These are phyloP conservation scores for Turritis glabra DNA, from an alignment of 345 rosid genomes.

Conservation along the genomic window DNA sequence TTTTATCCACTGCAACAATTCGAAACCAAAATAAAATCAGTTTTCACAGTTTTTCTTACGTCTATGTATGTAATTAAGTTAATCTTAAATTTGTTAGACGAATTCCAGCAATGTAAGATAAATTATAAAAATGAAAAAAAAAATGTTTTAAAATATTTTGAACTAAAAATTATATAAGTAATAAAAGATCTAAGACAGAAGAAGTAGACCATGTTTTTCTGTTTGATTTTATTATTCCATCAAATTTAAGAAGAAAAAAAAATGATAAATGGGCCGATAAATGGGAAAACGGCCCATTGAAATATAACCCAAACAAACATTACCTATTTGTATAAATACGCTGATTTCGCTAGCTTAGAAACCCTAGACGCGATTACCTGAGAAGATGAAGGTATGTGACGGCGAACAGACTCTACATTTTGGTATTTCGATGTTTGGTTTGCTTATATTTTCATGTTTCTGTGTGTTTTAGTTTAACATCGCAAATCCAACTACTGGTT, in stretches of 20 bases:
- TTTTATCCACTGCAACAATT: too few species aligned
- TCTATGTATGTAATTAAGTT: too few species aligned
- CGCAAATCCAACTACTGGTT: conserved; percentile 55
- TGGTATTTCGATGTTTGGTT: not conserved
- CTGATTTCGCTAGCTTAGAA: not conserved
- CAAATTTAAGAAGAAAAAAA: not conserved
- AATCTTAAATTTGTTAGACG: too few species aligned
- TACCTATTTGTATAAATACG: not conserved
- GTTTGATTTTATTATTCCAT: not conserved
- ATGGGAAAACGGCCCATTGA: not conserved
- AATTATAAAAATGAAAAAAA: too few species aligned
- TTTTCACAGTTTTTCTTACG: too few species aligned
- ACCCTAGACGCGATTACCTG: conserved; percentile 22
- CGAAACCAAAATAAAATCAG: too few species aligned
- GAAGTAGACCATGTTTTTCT: not conserved
- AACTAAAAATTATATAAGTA: not conserved
- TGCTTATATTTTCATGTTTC: not conserved
- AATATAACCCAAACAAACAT: not conserved
- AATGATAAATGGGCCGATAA: not conserved
- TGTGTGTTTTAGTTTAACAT: conserved; percentile 44
- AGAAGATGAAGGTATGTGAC: conserved; percentile 32
- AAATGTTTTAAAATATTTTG: too few species aligned
- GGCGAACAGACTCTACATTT: not conserved
- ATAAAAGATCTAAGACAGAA: not conserved
- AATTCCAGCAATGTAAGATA: too few species aligned